Base-by-base conservation (phyloP, 148 eudicot genomes). In the Silene uniflora region DNA sequence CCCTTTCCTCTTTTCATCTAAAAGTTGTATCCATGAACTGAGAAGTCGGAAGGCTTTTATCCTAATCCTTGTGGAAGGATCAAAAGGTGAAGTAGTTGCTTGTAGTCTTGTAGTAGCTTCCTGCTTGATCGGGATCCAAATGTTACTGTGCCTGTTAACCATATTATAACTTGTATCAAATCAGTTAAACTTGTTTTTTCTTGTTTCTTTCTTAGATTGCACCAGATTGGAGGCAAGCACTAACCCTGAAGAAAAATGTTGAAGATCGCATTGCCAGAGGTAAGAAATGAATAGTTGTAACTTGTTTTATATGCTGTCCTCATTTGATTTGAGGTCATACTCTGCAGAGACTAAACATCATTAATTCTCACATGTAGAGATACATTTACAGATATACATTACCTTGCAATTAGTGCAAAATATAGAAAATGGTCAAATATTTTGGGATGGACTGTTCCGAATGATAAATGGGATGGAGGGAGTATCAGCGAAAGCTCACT, bases 221-320 rank as follows among this genome's bases (percentile, higher is more conserved):
- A 66, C 97, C 98, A 21, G 97, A 91, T 76, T 89, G 94, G 97
- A 91, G 95, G 84, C 95, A 91, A 81, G 98, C 98, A 69, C 79
- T 86, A 75, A 83, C 87, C 73, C 87, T 93, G 69, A 91, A 93
- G 86, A 90, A 93, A 79, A 80, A 84, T 11, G 83, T 91, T 55
- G 98, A 89, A 83, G 97, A 93, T 56, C 76, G 78, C 73, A 85
- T 91, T 27, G 85, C 98, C 27, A 91, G 89, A 86, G 97, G 98
- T 91, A 62, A 75, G 77, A 24, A 27, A 59, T 35, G 52, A 11
- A 54, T 58, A 16, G 13, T 24, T 39, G 18, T 69, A 23, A 7
- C 9, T 55, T 13, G 56, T 52, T 16, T 52, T 52, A 12, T 52
- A 52, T 52, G 0, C 14, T 52, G 17, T 52, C 17, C 16, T 52